Evolutionary conservation across 1,284 basidiomycete genomes (phyloP), one percentile per base, ranked within the genome.

Genomic region (Vanrija sp.): DNA sequence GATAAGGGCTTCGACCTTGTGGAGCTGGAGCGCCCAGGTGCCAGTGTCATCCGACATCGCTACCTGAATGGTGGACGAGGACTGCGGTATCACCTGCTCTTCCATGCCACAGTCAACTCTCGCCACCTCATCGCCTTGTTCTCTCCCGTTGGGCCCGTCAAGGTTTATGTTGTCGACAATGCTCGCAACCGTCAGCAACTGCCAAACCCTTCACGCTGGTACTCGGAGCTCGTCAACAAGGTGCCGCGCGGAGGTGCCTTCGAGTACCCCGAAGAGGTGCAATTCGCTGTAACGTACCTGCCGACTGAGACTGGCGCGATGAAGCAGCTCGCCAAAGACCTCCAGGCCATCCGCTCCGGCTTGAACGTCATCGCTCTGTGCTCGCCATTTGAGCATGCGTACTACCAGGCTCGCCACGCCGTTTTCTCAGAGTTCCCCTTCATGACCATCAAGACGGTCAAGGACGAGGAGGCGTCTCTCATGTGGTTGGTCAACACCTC

Each of bases 61-160:
- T 98, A 98, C 71, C 83, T 98, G 25, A 82, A 87, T 57, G 82
- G 84, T 48, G 91, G 89, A 2, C 80, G 79, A 59, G 81, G 80
- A n/a, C 80, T 86, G 43, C 89, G 89, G 64, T 89, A 91, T 74
- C 81, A 95, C 54, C 89, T 96, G 78, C 81, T 98, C n/a, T 98
- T 92, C 73, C 95, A 98, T 44, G 87, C 91, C 12, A 81, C 83
- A 39, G 86, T 82, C 51, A 84, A 86, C 7, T 82, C 84, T 2
- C 82, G 96, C 15, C 93, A 98, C 66, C 84, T 97, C n/a, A 90
- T 96, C 66, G 89, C 87, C 1, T 80, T 98, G 15, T 95, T 98
- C 79, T 80, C 86, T 43, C 89, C 89, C 0, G 79, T 76, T n/a
- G 85, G 86, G 0, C 66, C 79, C 7, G 86, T 87, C 44, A 87